phyloP scores from a whole-genome alignment of 2,329 filamentous ascomycete species.

The Penicillium corylophilum region DNA sequence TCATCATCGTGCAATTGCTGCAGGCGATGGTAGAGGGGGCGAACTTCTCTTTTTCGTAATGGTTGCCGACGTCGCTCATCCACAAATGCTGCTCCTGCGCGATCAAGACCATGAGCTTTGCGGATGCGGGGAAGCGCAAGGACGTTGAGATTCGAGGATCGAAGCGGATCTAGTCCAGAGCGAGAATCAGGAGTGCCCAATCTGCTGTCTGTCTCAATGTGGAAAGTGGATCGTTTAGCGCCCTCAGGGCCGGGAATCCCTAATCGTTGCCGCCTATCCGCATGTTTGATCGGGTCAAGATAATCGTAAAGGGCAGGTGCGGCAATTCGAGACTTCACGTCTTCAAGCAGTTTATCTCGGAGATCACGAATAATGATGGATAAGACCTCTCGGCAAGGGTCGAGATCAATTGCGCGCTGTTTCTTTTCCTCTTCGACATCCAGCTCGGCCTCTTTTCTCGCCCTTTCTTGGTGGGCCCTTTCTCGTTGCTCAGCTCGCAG shows the following conservation, averaged over 20 bases:
- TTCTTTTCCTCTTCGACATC: slow-evolving; percentile 89
- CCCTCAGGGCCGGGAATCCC: slow-evolving; percentile 71
- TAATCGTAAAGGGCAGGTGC: slow-evolving; percentile 76
- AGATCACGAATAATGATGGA: slow-evolving; percentile 77
- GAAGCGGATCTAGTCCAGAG: slow-evolving; percentile 33
- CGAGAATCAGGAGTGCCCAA: slow-evolving; percentile 62
- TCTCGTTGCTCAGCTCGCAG: slow-evolving; percentile 52
- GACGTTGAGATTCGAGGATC: slow-evolving; percentile 53
- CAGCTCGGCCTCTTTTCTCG: slow-evolving; percentile 70
- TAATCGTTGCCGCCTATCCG: slow-evolving; percentile 73
- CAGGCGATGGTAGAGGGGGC: slow-evolving; percentile 78
- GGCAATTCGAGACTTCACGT: slow-evolving; percentile 84
- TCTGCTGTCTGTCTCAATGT: slow-evolving; percentile 60
- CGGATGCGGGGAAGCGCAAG: slow-evolving; percentile 71
- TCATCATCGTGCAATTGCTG: slow-evolving; percentile 71
- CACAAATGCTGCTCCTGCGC: slow-evolving; percentile 62
- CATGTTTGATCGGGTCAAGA: slow-evolving; percentile 78
- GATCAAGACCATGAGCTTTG: slow-evolving; percentile 60
- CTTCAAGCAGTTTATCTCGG: slow-evolving; percentile 79
- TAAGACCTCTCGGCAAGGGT: slow-evolving; percentile 83
- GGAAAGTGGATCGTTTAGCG: slow-evolving; percentile 55
- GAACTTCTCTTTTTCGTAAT: slow-evolving; percentile 62
- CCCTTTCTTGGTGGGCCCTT: slow-evolving; percentile 65
- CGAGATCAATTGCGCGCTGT: slow-evolving; percentile 80
- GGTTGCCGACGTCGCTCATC: slow-evolving; percentile 64